phyloP scores from a whole-genome alignment of 441 rosid species.

The Pelargonium australe region DNA sequence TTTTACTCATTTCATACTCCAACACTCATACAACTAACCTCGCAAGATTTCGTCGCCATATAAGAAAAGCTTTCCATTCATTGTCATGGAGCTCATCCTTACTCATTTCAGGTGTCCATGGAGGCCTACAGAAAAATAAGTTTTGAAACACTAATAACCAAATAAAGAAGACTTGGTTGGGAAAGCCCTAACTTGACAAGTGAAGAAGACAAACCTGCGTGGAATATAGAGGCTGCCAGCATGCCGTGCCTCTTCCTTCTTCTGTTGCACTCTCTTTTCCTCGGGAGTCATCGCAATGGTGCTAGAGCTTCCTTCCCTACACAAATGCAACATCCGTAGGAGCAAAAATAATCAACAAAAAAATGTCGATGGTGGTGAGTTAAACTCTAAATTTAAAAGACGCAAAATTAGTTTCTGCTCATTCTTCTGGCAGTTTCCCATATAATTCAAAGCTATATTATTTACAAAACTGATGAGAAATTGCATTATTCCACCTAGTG shows the following conservation, averaged over 20 bases:
- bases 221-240: slow-evolving; percentile 66
- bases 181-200: neutral
- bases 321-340: neutral
- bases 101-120: slow-evolving; percentile 68
- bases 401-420: neutral
- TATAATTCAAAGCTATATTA: neutral
- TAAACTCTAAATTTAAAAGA: neutral
- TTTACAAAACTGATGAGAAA: neutral
- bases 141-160: slow-evolving; percentile 8
- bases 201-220: slow-evolving; percentile 43
- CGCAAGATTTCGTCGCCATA: slow-evolving; percentile 79
- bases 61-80: slow-evolving; percentile 66
- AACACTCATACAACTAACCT: slow-evolving; percentile 34
- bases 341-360: neutral
- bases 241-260: slow-evolving; percentile 60
- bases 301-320: slow-evolving; percentile 55
- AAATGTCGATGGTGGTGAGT: neutral
- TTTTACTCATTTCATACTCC: neutral
- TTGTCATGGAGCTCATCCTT: slow-evolving; percentile 75
- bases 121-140: slow-evolving; percentile 44
- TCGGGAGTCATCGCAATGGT: slow-evolving; percentile 37
- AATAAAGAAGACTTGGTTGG: neutral
- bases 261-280: slow-evolving; percentile 54
- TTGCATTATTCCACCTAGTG: neutral
- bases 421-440: neutral